Evolutionary conservation across 768 basidiomycete species (phyloP), one percentile per base, ranked within the genome.

Genomic region (Auricularia cornea): DNA sequence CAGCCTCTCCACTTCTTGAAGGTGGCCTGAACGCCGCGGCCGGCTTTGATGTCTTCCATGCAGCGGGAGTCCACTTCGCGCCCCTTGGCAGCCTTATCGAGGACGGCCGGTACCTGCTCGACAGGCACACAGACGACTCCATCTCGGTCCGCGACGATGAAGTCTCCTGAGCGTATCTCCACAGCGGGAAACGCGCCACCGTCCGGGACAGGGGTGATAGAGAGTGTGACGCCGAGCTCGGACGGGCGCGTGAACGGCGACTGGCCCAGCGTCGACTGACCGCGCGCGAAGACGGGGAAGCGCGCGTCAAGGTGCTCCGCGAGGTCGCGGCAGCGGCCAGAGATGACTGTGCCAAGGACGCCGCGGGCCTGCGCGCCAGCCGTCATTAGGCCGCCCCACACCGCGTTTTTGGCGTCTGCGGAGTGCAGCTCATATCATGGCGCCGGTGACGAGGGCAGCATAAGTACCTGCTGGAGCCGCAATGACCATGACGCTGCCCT

Each of bases 361-460:
- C 82, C 82, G 62, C 87, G 84, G 14, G 84, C 82, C 70, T 85
- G 83, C 1, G 93, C 93, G 26, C 91, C 91, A 0, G 90, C 89
- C 12, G 91, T 86, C 92, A 94, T 92, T 59, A 92, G 83, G 23
- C 94, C 93, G 28, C 94, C 93, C 94, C 94, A 96, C 5, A 93
- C 90, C 3, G 92, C 92, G 68, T 86, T 89, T 73, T 88, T 88
- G 30, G 80, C 77, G 62, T 85, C 90, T 88, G 71, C 56, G 44
- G n/a, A 48, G 40, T 64, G 41, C 26, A 60, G 59, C 41, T 30
- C 29, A 23, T 18, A 32, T 59, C 26, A 54, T 48, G 44, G 12
- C 44, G 23, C 44, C 11, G 20, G 16, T 18, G 44, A 18, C 44
- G 20, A 28, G 52, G 18, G 26, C n/a, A 12, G 57, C 28, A 26